Conservation (phyloP, 495 filamentous ascomycete species). For the Podospora fimiseda region DNA sequence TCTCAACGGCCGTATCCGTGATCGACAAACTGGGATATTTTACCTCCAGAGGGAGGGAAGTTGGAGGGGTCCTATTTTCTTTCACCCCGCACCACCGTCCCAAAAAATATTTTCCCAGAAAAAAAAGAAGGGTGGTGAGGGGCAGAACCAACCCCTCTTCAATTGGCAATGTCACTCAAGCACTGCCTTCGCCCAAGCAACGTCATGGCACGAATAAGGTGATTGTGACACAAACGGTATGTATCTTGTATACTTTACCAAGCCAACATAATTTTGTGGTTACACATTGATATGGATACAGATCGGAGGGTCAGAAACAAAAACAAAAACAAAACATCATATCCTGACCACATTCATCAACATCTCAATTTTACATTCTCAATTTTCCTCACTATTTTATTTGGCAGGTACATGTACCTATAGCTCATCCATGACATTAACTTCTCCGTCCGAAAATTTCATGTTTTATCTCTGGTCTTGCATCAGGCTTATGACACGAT, state of each 20-base stretch:
- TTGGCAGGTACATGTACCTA: too few relatives aligned
- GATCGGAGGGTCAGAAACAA: too few relatives aligned
- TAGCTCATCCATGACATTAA: background rate
- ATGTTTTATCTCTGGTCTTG: background rate
- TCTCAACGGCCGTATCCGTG: background rate
- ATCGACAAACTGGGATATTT: conserved; percentile 1
- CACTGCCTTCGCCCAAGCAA: background rate
- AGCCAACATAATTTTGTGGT: background rate
- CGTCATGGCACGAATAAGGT: background rate
- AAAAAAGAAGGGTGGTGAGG: conserved; percentile 4
- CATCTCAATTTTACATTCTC: too few relatives aligned
- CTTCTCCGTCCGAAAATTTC: background rate
- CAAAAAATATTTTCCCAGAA: conserved; percentile 4
- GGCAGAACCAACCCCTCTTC: background rate
- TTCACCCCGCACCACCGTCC: background rate
- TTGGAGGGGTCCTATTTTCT: conserved; percentile 1
- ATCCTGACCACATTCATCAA: too few relatives aligned
- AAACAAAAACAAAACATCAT: too few relatives aligned
- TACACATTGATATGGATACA: too few relatives aligned
- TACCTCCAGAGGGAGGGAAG: background rate
- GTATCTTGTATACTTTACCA: too few relatives aligned
- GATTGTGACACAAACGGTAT: background rate
- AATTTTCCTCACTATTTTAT: too few relatives aligned
- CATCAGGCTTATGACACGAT: background rate
- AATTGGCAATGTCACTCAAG: background rate